Base-by-base conservation (phyloP, 345 rosid genomes). In the Cardamine resedifolia region DNA sequence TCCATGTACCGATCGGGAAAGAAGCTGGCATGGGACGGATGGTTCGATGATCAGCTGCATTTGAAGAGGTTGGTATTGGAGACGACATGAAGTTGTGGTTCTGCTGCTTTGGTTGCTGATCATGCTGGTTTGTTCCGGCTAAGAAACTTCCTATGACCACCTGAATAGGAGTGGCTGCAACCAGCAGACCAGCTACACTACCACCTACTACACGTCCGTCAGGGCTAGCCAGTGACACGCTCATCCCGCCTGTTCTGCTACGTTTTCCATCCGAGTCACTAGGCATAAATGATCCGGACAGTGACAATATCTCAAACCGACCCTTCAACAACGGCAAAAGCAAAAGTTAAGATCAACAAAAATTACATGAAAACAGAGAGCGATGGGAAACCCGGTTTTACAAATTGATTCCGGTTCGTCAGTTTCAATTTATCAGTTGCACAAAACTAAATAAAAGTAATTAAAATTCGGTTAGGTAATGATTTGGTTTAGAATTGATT, bases 121-220 rank as follows among this genome's bases (percentile, higher is more conserved):
- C 91, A 6, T 80, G 95, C 30, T 86, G 97, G 74, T 84, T 71
- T 1, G 28, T 78, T 65, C 86, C 87, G 0, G 91, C 85, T 28
- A 90, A 81, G 82, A 91, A 94, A 76, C 95, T 91, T 60, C 97
- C 98, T 47, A 90, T 81, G 2, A 94, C 91, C 10, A 94, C 92
- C 85, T 94, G 97, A 58, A 94, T 91, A 16, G 99, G 97, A 76
- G 91, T 67, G 20, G 97, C 96, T 66, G 99, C 97, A 20, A 94
- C 82, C 1, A 94, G 78, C 41, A 88, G 81, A 50, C 99, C 99
- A 59, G 99, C 97, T 10, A 94, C 83, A 24, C 99, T 85, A 23
- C 99, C 99, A 2, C 99, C 99, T 1, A 94, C 82, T 14, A 94
- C 97, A 51, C 97, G 96, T 31, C 99, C 99, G 34, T 91, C 93